A percentile compares a stretch with the other conserved stretches of the same genome.
Evolutionary conservation across 768 basidiomycete species (phyloP).

Genomic region (Boletus vinaceobasis): DNA sequence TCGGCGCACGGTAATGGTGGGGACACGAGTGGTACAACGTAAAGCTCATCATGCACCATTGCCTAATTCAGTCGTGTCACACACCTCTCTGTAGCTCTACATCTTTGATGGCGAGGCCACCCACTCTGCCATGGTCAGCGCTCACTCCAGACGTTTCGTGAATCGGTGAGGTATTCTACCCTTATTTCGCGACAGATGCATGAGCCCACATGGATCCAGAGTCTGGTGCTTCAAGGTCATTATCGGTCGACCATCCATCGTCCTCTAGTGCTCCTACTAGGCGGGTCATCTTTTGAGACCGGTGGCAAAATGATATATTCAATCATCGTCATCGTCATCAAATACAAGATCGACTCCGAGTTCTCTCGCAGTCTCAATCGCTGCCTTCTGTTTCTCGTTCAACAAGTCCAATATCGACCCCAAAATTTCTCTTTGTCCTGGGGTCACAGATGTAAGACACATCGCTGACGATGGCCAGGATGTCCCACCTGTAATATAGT

Average conservation of each 20-base stretch:
- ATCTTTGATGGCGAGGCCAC: background rate
- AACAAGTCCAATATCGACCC: conserved; percentile 50
- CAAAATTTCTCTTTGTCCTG: conserved; percentile 62
- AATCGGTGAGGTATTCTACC: background rate
- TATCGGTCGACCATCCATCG: too few species aligned
- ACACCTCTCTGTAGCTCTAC: background rate
- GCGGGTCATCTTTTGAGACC: too few species aligned
- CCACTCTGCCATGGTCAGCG: background rate
- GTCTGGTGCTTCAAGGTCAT: too few species aligned
- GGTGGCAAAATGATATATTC: too few species aligned
- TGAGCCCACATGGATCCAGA: too few species aligned
- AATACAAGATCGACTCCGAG: conserved; percentile 55
- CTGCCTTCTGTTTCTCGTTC: conserved; percentile 43
- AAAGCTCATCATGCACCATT: too few species aligned
- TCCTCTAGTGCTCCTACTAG: too few species aligned
- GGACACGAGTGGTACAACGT: background rate
- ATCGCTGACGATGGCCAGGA: background rate
- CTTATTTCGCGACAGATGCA: too few species aligned
- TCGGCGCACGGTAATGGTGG: background rate
- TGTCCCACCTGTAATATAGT: conserved; percentile 62
- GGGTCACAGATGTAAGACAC: background rate
- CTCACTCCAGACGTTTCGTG: background rate
- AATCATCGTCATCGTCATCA: conserved; percentile 30
- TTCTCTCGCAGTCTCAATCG: conserved; percentile 45
- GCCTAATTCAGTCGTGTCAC: background rate